Base-by-base conservation (phyloP, 169 alveolate species). In the Cyclospora cayetanensis region DNA sequence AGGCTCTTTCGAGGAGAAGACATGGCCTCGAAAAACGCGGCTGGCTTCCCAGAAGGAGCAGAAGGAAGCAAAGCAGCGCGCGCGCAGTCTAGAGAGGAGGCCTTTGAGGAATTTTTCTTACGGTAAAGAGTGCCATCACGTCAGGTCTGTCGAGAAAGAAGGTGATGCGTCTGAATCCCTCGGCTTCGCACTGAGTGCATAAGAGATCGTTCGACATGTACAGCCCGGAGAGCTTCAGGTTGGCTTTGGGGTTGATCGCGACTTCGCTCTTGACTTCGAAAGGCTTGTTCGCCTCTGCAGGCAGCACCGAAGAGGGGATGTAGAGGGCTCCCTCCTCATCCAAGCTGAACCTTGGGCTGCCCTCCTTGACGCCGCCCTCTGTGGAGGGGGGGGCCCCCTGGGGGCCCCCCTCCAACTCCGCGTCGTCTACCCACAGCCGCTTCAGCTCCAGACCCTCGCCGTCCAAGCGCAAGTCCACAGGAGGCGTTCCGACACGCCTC, bases 141-240 rank as follows among this genome's bases (percentile, higher is more conserved):
- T 97, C 98, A 18, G 98, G 98, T 60, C 98, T 90, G 60, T 97
- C 98, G 70, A 97, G 91, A 93, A 90, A 97, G 92, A 87, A 97
- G 25, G 98, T 97, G 31, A 97, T 97, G 52, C 98, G 93, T 39
- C 98, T 92, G 89, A 97, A 97, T 0, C 98, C 98, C 52, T 96
- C 95, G 3, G 98, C 94, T 91, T 97, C 98, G 77, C 98, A 96
- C 89, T 97, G 98, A 0, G 98, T 96, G 41, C 96, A 95, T 46
- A 97, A 96, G 18, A 96, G 60, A 50, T 94, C 96, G 53, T 95
- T 95, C 15, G 98, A 91, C 93, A 95, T 96, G 92, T 97, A 97
- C 31, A 97, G 95, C 25, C 98, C 98, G 31, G 95, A 93, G 86
- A 96, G 93, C 55, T 94, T 95, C 88, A 94, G 91, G 89, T 97